Evolutionary conservation across 805 yeast species (phyloP).

Genomic region (Candida arabinofermentans): DNA sequence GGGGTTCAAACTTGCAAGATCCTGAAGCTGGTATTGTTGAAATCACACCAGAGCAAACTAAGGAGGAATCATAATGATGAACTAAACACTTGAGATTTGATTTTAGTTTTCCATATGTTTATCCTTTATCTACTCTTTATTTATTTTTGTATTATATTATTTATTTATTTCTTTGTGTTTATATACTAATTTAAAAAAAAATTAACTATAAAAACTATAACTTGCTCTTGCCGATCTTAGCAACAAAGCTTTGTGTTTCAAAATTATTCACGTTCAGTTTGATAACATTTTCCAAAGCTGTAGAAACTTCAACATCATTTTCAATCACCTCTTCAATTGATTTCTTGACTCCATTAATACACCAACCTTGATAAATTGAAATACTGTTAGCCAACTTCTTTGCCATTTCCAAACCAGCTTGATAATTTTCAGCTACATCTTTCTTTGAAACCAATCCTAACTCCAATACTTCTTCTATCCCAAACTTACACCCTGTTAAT

Average conservation of each 20-base stretch:
- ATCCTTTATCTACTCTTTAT: too few species aligned
- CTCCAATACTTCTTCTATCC: constrained; percentile 48
- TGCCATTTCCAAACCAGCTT: constrained; percentile 48
- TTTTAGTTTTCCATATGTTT: too few species aligned
- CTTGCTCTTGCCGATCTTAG: not conserved
- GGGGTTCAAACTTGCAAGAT: too few species aligned
- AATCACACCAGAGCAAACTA: too few species aligned
- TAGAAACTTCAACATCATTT: constrained; percentile 27
- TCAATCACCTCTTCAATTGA: constrained; percentile 44
- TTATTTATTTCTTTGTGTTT: too few species aligned
- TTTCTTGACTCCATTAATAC: constrained; percentile 61
- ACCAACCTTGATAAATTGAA: constrained; percentile 48
- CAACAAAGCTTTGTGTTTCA: not conserved
- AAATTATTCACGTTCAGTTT: constrained; percentile 5
- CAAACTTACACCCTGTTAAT: constrained; percentile 56
- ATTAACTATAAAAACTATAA: too few species aligned
- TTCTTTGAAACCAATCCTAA: constrained; percentile 49
- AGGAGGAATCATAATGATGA: too few species aligned
- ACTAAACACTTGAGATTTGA: too few species aligned
- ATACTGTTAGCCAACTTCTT: constrained; percentile 45
- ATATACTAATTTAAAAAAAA: too few species aligned
- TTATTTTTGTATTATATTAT: too few species aligned
- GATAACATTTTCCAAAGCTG: constrained; percentile 52
- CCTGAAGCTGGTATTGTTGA: too few species aligned
- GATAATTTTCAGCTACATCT: constrained; percentile 41